A percentile compares a stretch with the other conserved stretches of the same genome.
These are phyloP conservation scores for Penicillium sp. DNA, from an alignment of 2,329 filamentous ascomycete species.

Conservation along the genomic window DNA sequence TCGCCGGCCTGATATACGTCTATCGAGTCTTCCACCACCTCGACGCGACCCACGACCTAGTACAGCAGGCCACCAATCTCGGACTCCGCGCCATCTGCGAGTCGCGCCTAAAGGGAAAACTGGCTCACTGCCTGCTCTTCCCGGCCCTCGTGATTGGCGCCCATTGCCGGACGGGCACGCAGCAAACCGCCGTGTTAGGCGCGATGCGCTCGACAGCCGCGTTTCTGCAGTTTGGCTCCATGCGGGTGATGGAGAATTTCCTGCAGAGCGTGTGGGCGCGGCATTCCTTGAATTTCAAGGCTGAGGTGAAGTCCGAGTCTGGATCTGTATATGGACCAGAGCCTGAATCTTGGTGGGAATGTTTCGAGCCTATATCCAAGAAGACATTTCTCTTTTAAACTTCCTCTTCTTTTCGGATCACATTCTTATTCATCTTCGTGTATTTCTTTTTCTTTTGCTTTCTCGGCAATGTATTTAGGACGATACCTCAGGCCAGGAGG, in stretches of 20 bases:
- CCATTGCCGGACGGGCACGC: conserved; percentile 9
- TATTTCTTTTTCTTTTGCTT: not conserved
- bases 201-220: conserved; percentile 10
- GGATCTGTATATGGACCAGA: not conserved
- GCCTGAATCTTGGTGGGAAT: conserved; percentile 14
- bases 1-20: conserved; percentile 41
- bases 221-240: conserved; percentile 16
- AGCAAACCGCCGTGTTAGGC: conserved; percentile 11
- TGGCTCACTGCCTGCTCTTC: conserved; percentile 17
- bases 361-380: conserved; percentile 14
- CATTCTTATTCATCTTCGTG: not conserved
- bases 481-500: not conserved
- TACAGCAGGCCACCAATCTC: conserved; percentile 29
- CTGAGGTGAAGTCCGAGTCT: not conserved
- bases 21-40: conserved; percentile 43
- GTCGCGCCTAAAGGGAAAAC: conserved; percentile 15
- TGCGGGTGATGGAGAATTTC: conserved; percentile 16
- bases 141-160: conserved; percentile 16
- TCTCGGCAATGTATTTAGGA: not conserved
- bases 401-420: not conserved
- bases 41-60: conserved; percentile 35
- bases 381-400: conserved; percentile 15
- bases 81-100: conserved; percentile 14
- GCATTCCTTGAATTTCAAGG: not conserved
- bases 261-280: conserved; percentile 10